A percentile compares a stretch with the other conserved stretches of the same genome.
Conservation (phyloP, 1,139 yeast species). For the Fermentozyma sake region DNA sequence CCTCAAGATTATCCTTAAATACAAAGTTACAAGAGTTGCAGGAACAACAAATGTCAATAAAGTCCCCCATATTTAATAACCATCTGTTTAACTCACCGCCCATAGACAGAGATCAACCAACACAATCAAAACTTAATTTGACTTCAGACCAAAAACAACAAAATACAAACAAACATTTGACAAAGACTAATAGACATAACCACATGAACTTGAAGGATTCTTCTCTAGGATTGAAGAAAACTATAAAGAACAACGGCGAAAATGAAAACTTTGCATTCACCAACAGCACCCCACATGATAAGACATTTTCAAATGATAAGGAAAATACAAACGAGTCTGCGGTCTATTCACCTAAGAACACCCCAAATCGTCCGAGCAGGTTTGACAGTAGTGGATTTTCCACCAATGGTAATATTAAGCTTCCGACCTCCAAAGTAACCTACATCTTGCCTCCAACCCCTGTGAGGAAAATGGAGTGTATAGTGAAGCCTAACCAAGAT, state of each 20-base stretch:
- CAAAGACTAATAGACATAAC: constrained; percentile 21
- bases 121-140: no score
- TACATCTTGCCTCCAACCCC: constrained; percentile 63
- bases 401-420: constrained; percentile 44
- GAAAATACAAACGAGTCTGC: neutral
- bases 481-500: constrained; percentile 12
- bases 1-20: constrained; percentile 35
- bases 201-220: constrained; percentile 41
- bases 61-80: constrained; percentile 7
- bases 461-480: constrained; percentile 53
- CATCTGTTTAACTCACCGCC: constrained; percentile 3
- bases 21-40: constrained; percentile 26
- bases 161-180: neutral
- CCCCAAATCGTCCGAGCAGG: constrained; percentile 1
- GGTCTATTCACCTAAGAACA: constrained; percentile 4
- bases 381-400: constrained; percentile 34
- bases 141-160: neutral
- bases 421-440: constrained; percentile 45
- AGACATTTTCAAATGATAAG: no score
- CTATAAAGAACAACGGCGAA: constrained; percentile 5
- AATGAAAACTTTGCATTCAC: neutral
- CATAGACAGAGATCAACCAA: constrained; percentile 1
- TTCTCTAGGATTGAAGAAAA: constrained; percentile 36
- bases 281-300: no score
- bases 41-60: constrained; percentile 5